Evolutionary conservation across 2,329 filamentous ascomycete genomes (phyloP).

Genomic region (Berkeleyomyces basicola): DNA sequence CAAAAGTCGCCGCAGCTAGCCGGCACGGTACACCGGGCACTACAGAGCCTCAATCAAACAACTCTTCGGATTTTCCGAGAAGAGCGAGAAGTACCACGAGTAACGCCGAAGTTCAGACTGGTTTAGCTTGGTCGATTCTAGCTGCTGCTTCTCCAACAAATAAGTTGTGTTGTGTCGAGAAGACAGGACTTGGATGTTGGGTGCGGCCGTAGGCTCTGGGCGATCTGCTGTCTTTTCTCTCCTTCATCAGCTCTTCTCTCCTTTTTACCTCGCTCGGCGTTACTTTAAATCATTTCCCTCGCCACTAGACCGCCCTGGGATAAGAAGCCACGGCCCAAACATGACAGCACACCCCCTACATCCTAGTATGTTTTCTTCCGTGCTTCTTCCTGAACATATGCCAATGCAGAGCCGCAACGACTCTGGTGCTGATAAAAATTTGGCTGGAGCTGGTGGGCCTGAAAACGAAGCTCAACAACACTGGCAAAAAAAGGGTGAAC

Average conservation of each 20-base stretch:
- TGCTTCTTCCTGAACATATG: background rate
- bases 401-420: conserved; percentile 1
- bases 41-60: too few relatives aligned
- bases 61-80: too few relatives aligned
- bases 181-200: too few relatives aligned
- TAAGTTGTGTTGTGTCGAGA: too few relatives aligned
- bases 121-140: too few relatives aligned
- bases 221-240: background rate
- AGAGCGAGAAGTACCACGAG: too few relatives aligned
- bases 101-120: too few relatives aligned
- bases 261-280: background rate
- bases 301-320: background rate
- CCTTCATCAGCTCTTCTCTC: background rate
- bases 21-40: too few relatives aligned
- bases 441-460: background rate
- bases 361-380: background rate
- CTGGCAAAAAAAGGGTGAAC: too few relatives aligned
- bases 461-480: background rate
- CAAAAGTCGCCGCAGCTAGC: too few relatives aligned
- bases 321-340: background rate
- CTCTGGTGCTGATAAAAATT: background rate
- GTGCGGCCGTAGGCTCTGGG: too few relatives aligned
- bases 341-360: background rate
- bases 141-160: too few relatives aligned
- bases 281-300: background rate